These are phyloP conservation scores for Eleusine indica DNA, from an alignment of 176 grass and related monocot species.

Conservation along the genomic window DNA sequence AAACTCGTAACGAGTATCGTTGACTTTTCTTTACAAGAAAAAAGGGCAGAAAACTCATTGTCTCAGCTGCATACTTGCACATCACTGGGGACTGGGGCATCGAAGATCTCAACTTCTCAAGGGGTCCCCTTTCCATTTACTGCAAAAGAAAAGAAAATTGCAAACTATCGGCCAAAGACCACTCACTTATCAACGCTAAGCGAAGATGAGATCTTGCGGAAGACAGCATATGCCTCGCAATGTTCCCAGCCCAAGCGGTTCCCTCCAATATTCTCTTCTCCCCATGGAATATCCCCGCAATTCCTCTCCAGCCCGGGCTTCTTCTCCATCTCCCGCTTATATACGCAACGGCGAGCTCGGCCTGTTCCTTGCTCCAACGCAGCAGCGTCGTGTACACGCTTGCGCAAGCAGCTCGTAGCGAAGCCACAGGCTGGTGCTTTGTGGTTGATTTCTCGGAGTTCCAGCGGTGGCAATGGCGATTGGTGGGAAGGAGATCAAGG, in stretches of 20 bases:
- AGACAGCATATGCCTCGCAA: constrained; percentile 43
- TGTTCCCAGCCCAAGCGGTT: constrained; percentile 39
- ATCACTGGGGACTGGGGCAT: background rate
- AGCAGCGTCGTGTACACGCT: constrained; percentile 4
- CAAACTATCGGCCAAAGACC: background rate
- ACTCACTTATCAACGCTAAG: background rate
- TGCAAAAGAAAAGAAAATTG: constrained; percentile 7
- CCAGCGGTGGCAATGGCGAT: constrained; percentile 33
- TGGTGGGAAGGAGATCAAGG: constrained; percentile 23
- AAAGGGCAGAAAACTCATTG: background rate
- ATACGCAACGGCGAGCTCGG: constrained; percentile 29
- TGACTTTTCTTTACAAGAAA: background rate
- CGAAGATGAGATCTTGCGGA: constrained; percentile 8
- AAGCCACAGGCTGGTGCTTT: background rate
- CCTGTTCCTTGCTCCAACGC: background rate
- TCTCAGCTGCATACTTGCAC: background rate
- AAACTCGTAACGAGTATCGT: background rate
- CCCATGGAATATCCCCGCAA: constrained; percentile 51
- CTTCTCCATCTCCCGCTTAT: constrained; percentile 20
- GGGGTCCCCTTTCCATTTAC: background rate
- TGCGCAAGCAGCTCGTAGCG: background rate
- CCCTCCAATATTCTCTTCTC: constrained; percentile 49
- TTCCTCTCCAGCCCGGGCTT: background rate
- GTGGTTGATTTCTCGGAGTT: background rate
- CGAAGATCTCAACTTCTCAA: background rate